These are phyloP conservation scores for Amylostereum chailletii DNA, from an alignment of 1,284 basidiomycete species.

Conservation along the genomic window DNA sequence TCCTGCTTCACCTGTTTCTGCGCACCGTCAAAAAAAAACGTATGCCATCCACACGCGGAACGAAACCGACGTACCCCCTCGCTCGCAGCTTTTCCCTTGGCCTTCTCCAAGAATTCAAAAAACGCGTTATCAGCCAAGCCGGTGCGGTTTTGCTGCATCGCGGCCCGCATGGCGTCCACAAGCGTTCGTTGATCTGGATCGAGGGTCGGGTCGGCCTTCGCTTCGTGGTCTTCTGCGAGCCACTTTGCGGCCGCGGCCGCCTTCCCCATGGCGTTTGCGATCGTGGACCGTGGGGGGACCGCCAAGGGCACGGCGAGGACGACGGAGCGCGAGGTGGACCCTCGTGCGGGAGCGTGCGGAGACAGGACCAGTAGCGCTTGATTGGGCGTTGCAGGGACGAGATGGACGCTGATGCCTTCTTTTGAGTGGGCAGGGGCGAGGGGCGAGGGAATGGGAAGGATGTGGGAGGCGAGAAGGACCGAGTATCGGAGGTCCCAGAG, in stretches of 20 bases:
- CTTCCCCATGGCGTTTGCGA: constrained; percentile 54
- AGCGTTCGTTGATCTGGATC: constrained; percentile 27
- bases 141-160: constrained; percentile 19
- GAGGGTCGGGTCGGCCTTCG: constrained; percentile 7
- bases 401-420: constrained; percentile 23
- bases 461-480: constrained; percentile 49
- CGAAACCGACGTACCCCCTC: too few relatives aligned
- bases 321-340: constrained; percentile 31
- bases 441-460: constrained; percentile 43
- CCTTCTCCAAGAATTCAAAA: constrained; percentile 38
- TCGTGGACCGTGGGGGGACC: constrained; percentile 42
- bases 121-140: constrained; percentile 38
- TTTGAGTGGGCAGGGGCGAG: constrained; percentile 27
- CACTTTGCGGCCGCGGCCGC: constrained; percentile 40
- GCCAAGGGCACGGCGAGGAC: constrained; percentile 50
- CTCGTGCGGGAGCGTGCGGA: constrained; percentile 20
- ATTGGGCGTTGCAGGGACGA: constrained; percentile 25
- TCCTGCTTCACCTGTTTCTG: constrained; percentile 5
- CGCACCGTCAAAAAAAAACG: neutral
- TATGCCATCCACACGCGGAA: neutral
- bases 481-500: constrained; percentile 70
- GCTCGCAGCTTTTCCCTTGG: constrained; percentile 13
- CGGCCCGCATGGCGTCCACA: constrained; percentile 26
- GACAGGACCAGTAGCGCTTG: constrained; percentile 52
- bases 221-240: constrained; percentile 21